Conservation (phyloP, 2,329 filamentous ascomycete species). For the Alternaria brassicicola region DNA sequence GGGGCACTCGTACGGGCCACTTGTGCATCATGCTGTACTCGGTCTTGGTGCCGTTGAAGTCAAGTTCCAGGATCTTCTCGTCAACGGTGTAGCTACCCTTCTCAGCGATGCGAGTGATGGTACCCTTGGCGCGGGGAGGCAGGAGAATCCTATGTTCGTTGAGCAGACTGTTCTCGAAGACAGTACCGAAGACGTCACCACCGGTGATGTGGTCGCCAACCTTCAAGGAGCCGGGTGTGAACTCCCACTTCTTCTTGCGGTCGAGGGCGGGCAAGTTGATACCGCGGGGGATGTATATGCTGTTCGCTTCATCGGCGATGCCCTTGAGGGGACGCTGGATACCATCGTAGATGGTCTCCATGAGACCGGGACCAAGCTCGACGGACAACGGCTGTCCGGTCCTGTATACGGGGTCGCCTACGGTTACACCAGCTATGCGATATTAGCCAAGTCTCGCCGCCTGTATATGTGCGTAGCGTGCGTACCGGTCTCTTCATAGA, state of each 20-base stretch:
- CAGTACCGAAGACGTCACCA: constrained; percentile 92
- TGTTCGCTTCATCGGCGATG: constrained; percentile 77
- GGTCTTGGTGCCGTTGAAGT: constrained; percentile 95
- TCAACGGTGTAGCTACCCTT: constrained; percentile 94
- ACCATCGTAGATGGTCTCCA: constrained; percentile 99
- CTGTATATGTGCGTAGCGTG: not conserved
- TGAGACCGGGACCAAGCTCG: constrained; percentile 92
- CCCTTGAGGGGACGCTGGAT: constrained; percentile 92
- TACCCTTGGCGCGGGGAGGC: constrained; percentile 86
- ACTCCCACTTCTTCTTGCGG: constrained; percentile 94
- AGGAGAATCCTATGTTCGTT: constrained; percentile 92
- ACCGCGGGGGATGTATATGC: constrained; percentile 97
- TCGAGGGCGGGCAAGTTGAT: constrained; percentile 87
- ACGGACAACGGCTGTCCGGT: constrained; percentile 97
- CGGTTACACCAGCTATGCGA: constrained; percentile 84
- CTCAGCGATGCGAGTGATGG: constrained; percentile 85
- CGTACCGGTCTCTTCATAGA: constrained; percentile 97
- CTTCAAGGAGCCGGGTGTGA: constrained; percentile 82
- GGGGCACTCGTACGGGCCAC: constrained; percentile 96
- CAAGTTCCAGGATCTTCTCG: constrained; percentile 91
- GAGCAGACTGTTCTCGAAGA: constrained; percentile 95
- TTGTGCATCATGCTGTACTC: constrained; percentile 98
- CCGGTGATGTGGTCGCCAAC: constrained; percentile 97
- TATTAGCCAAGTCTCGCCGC: constrained; percentile 16
- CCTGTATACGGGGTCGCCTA: constrained; percentile 88